Percentiles rank a stretch among this genome's conserved stretches.
Evolutionary conservation across 2,329 filamentous ascomycete species (phyloP).

Genomic region (Colletotrichum sublineola): DNA sequence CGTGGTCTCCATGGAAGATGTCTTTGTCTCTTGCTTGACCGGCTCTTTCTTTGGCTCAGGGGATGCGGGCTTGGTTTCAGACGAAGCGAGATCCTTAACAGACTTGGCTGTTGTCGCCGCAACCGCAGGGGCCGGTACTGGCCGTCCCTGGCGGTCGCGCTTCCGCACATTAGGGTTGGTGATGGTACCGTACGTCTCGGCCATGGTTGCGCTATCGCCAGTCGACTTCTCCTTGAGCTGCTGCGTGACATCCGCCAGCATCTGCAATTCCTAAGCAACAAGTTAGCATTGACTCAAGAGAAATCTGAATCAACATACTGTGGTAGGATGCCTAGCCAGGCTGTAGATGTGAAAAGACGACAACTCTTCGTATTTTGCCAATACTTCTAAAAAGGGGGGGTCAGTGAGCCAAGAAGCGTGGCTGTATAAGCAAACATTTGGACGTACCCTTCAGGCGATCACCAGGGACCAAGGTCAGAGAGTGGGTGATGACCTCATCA

Average conservation of each 20-base stretch:
- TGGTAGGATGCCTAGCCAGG: slow-evolving; percentile 77
- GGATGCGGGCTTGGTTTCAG: slow-evolving; percentile 42
- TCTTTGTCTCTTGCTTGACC: slow-evolving; percentile 54
- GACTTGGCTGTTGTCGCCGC: slow-evolving; percentile 48
- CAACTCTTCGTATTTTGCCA: slow-evolving; percentile 78
- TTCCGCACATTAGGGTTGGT: slow-evolving; percentile 76
- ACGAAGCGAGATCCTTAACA: slow-evolving; percentile 50
- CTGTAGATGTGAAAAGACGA: slow-evolving; percentile 90
- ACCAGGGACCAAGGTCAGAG: slow-evolving; percentile 78
- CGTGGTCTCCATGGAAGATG: slow-evolving; percentile 55
- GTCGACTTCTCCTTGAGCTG: slow-evolving; percentile 70
- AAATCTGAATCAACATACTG: slow-evolving; percentile 56
- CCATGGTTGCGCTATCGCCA: slow-evolving; percentile 71
- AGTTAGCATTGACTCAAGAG: background rate
- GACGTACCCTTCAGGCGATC: slow-evolving; percentile 76
- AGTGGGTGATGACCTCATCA: slow-evolving; percentile 66
- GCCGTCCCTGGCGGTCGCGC: slow-evolving; percentile 58
- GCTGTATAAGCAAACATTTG: background rate
- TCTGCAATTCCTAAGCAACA: slow-evolving; percentile 68
- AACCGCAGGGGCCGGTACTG: slow-evolving; percentile 44
- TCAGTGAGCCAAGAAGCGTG: slow-evolving; percentile 25
- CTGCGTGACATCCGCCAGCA: slow-evolving; percentile 77
- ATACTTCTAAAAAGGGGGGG: slow-evolving; percentile 65
- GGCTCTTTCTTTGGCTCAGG: slow-evolving; percentile 45
- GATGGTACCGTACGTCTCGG: slow-evolving; percentile 79